Evolutionary conservation across 2,329 filamentous ascomycete genomes (phyloP).

Genomic region (Microcera coccophila): DNA sequence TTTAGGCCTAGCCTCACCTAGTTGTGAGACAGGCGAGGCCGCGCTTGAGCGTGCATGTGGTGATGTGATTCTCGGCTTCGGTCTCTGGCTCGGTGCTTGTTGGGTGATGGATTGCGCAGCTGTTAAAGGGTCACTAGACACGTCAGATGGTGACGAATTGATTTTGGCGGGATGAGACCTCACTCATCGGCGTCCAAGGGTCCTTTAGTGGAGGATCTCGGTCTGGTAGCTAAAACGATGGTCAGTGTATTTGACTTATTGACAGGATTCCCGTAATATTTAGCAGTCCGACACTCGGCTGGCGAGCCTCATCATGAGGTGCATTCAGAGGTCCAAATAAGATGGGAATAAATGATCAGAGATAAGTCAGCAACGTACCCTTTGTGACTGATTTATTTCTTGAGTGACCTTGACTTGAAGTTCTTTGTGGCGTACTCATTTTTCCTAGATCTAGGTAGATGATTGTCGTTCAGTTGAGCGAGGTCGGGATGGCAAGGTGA

Average conservation of each 20-base stretch:
- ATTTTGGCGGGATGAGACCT: conserved; percentile 30
- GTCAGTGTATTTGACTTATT: conserved; percentile 11
- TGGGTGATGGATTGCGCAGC: conserved; percentile 28
- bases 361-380: conserved; percentile 28
- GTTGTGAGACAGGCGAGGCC: conserved; percentile 27
- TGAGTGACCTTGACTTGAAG: conserved; percentile 30
- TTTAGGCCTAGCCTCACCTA: conserved; percentile 42
- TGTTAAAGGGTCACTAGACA: conserved; percentile 26
- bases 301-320: too few relatives aligned
- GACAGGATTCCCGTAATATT: too few relatives aligned
- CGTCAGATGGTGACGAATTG: conserved; percentile 5
- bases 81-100: conserved; percentile 10
- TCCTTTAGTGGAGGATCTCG: conserved; percentile 69
- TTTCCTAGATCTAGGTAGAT: too few relatives aligned
- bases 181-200: conserved; percentile 76
- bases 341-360: not conserved
- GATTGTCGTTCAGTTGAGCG: too few relatives aligned
- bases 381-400: conserved; percentile 38
- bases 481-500: too few relatives aligned
- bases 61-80: conserved; percentile 22
- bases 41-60: conserved; percentile 22
- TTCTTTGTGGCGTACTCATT: conserved; percentile 30
- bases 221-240: conserved; percentile 45
- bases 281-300: too few relatives aligned
- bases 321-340: too few relatives aligned